Conservation (phyloP, 75 land plant species). For the Adiantum capillusveneris region DNA sequence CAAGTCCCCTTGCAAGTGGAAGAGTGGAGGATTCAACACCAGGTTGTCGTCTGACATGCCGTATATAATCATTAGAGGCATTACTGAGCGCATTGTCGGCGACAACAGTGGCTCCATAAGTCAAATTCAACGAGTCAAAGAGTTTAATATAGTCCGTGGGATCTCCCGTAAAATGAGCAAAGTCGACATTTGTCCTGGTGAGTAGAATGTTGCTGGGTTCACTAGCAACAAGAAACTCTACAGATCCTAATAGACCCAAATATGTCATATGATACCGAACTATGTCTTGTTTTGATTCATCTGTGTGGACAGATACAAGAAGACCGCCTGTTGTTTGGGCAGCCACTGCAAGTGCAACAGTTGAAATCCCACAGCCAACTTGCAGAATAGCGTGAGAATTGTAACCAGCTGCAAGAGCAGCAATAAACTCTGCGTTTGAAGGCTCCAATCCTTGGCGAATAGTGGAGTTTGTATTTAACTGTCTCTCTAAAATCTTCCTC, state of each 20-base stretch:
- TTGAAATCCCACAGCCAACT: conserved; percentile 40
- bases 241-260: conserved; percentile 26
- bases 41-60: conserved; percentile 38
- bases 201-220: conserved; percentile 26
- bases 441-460: conserved; percentile 21
- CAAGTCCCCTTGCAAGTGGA: conserved; percentile 35
- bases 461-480: conserved; percentile 1
- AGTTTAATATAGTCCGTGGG: conserved; percentile 25
- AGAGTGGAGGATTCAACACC: conserved; percentile 38
- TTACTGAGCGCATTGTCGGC: conserved; percentile 40
- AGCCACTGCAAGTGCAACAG: conserved; percentile 37
- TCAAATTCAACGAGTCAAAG: conserved; percentile 35
- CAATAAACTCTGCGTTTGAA: conserved; percentile 35
- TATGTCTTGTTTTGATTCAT: conserved; percentile 22
- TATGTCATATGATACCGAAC: conserved; percentile 19
- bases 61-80: conserved; percentile 33
- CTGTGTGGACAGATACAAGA: conserved; percentile 20
- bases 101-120: conserved; percentile 31
- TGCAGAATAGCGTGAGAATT: conserved; percentile 33
- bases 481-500: conserved; percentile 24
- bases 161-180: conserved; percentile 27
- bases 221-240: conserved; percentile 20
- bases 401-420: conserved; percentile 35
- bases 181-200: conserved; percentile 23
- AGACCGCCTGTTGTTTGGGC: conserved; percentile 28